A percentile compares a stretch with the other conserved stretches of the same genome.
phyloP scores from a whole-genome alignment of 176 grass and related monocot genomes.

The Calamus simplicifolius region DNA sequence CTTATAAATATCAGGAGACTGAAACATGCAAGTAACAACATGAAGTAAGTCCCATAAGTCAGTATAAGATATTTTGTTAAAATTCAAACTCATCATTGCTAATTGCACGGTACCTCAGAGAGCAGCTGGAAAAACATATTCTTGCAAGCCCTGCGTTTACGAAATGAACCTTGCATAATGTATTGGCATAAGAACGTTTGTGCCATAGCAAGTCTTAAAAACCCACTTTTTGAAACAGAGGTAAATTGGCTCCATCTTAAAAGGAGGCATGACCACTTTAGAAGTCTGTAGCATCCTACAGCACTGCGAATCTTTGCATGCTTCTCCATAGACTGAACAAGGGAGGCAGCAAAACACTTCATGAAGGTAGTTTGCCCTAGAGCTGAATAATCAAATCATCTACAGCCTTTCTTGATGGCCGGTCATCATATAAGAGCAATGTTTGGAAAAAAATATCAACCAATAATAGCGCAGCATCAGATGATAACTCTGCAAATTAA shows the following conservation, averaged over 20 bases:
- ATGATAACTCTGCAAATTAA: conserved; percentile 34
- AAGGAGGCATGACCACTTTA: conserved; percentile 85
- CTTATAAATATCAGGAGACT: conserved; percentile 66
- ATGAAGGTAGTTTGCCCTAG: conserved; percentile 63
- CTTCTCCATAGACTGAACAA: conserved; percentile 89
- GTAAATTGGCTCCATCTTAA: conserved; percentile 75
- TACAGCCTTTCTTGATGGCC: conserved; percentile 73
- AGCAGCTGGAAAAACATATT: conserved; percentile 42
- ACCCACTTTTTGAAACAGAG: conserved; percentile 72
- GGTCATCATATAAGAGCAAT: conserved; percentile 78
- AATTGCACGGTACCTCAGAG: conserved; percentile 56
- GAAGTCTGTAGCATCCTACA: conserved; percentile 73
- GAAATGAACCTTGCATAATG: conserved; percentile 65
- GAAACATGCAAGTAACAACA: conserved; percentile 22
- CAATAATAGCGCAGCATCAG: conserved; percentile 35
- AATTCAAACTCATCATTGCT: conserved; percentile 13
- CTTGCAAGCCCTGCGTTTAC: conserved; percentile 33
- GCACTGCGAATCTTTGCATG: conserved; percentile 59
- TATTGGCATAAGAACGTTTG: conserved; percentile 68
- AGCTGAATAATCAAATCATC: conserved; percentile 69
- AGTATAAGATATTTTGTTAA: conserved; percentile 6
- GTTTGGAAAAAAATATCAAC: conserved; percentile 89
- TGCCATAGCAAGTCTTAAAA: conserved; percentile 66
- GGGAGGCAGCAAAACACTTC: conserved; percentile 57
- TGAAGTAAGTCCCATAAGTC: conserved; percentile 10